Evolutionary conservation across 495 filamentous ascomycete species (phyloP).

Genomic region (Talaromyces liani): DNA sequence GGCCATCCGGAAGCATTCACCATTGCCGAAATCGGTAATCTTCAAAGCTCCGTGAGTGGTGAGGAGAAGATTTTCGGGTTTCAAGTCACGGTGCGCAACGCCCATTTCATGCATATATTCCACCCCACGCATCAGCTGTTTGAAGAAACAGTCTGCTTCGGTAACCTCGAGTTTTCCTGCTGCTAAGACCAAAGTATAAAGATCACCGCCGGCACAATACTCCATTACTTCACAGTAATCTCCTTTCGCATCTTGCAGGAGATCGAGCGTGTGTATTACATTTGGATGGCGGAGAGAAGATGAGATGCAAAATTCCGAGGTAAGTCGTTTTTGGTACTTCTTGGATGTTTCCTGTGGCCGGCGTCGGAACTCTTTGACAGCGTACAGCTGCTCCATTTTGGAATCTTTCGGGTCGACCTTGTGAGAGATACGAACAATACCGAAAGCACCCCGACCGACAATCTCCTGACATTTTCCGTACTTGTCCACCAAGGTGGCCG

Average conservation of each 20-base stretch:
- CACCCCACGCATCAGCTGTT: constrained; percentile 98
- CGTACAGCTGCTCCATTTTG: constrained; percentile 81
- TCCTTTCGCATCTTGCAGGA: constrained; percentile 91
- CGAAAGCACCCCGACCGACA: constrained; percentile 94
- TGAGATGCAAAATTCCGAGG: constrained; percentile 98
- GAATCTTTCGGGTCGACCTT: constrained; percentile 79
- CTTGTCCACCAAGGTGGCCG: constrained; percentile 84
- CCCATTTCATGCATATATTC: constrained; percentile 99
- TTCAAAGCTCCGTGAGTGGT: constrained; percentile 93
- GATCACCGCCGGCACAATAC: constrained; percentile 92
- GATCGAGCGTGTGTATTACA: constrained; percentile 94
- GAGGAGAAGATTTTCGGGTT: constrained; percentile 93
- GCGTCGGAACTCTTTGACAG: constrained; percentile 96
- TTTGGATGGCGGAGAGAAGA: constrained; percentile 95
- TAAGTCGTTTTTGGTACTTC: constrained; percentile 96
- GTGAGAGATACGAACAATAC: constrained; percentile 97
- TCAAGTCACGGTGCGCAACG: constrained; percentile 93
- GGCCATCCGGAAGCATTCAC: constrained; percentile 99
- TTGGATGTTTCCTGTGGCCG: constrained; percentile 88
- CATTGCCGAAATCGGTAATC: constrained; percentile 98
- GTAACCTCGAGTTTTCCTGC: constrained; percentile 87
- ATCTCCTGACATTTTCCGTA: constrained; percentile 99
- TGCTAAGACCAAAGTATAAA: constrained; percentile 89
- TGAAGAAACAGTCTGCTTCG: constrained; percentile 98
- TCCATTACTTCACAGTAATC: constrained; percentile 99